Evolutionary conservation across 345 rosid species (phyloP).

Genomic region (Citrus cavaleriei): DNA sequence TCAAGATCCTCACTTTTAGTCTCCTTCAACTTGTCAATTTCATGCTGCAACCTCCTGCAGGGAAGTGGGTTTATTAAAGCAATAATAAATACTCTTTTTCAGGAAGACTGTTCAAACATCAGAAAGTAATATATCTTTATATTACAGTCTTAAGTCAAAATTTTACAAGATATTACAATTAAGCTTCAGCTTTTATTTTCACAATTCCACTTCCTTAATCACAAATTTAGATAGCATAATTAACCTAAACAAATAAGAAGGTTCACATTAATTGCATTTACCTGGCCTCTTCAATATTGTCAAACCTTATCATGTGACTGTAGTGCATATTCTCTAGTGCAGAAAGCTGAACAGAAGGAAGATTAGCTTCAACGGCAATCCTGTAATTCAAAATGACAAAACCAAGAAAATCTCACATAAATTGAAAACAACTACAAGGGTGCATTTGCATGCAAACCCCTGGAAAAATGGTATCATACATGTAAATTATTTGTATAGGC

Average conservation of each 20-base stretch:
- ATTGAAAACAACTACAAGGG: neutral
- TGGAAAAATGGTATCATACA: neutral
- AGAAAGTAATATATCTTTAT: neutral
- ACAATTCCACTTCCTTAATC: constrained; percentile 4
- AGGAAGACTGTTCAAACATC: neutral
- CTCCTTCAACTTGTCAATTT: constrained; percentile 60
- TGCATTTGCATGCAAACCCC: neutral
- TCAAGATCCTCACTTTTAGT: constrained; percentile 35
- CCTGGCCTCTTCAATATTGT: constrained; percentile 80
- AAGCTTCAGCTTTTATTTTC: constrained; percentile 8
- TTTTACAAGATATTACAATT: neutral
- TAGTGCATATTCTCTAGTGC: constrained; percentile 95
- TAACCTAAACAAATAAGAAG: constrained; percentile 4
- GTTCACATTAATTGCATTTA: constrained; percentile 22
- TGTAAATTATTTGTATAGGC: neutral
- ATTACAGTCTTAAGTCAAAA: neutral
- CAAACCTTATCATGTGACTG: constrained; percentile 92
- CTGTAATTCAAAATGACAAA: constrained; percentile 35
- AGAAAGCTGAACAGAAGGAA: constrained; percentile 62
- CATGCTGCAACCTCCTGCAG: constrained; percentile 63
- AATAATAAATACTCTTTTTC: neutral
- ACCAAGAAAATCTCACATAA: neutral
- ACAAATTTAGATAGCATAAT: neutral
- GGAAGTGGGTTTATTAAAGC: constrained; percentile 12
- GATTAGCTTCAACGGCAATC: constrained; percentile 71